Evolutionary conservation across 257 asterid genomes (phyloP).

Genomic region (Anisodus acutangulus): DNA sequence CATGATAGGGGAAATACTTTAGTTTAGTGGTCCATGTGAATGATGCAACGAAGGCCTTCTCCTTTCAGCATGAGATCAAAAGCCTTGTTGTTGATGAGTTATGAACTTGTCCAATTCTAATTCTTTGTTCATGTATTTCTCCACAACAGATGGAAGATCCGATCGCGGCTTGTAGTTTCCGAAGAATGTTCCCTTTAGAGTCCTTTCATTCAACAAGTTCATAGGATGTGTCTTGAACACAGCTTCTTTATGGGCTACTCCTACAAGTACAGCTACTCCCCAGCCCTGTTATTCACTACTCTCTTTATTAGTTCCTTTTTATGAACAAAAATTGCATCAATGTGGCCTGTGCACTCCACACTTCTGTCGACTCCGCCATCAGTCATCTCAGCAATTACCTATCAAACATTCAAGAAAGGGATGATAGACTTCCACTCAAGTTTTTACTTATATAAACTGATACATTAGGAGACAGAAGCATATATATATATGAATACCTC

Average conservation of each 20-base stretch:
- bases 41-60: constrained; percentile 69
- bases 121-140: constrained; percentile 33
- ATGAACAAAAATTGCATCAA: neutral
- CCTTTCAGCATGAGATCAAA: constrained; percentile 41
- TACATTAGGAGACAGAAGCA: neutral
- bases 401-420: neutral
- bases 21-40: constrained; percentile 41
- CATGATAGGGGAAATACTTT: too few species aligned
- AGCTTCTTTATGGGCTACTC: neutral
- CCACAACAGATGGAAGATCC: constrained; percentile 67
- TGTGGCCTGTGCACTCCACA: neutral
- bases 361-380: neutral
- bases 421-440: neutral
- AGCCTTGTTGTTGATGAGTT: constrained; percentile 70
- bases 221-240: neutral
- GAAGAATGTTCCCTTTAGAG: constrained; percentile 78
- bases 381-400: constrained; percentile 59
- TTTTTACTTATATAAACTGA: neutral
- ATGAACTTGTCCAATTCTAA: constrained; percentile 71
- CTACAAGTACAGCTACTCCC: neutral
- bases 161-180: constrained; percentile 77
- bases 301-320: neutral
- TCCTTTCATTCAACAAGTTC: constrained; percentile 77
- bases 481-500: neutral
- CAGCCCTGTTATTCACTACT: constrained; percentile 37